phyloP scores from a whole-genome alignment of 2,329 filamentous ascomycete species.

The Stromatinia cepivora region DNA sequence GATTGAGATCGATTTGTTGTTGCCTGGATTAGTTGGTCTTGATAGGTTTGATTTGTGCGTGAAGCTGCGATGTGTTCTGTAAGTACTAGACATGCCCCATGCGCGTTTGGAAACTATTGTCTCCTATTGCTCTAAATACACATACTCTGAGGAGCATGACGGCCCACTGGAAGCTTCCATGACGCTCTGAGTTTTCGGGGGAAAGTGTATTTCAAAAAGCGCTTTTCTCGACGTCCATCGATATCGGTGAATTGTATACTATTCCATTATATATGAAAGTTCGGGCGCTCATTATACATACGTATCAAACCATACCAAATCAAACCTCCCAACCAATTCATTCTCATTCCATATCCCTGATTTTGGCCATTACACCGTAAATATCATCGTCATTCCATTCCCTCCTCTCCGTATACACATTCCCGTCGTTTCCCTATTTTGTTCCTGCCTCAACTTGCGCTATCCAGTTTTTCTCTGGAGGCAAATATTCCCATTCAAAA shows the following conservation, averaged over 20 bases:
- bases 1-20: too few species aligned
- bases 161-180: not conserved
- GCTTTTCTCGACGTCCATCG: not conserved
- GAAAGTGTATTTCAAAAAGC: not conserved
- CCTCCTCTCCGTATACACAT: not conserved
- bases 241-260: not conserved
- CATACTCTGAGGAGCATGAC: not conserved
- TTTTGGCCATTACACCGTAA: too few species aligned
- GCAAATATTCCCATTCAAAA: constrained; percentile 38
- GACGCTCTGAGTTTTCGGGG: too few species aligned
- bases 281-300: not conserved
- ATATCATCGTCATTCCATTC: not conserved
- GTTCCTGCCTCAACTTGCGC: constrained; percentile 30
- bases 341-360: not conserved
- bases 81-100: not conserved
- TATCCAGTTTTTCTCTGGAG: constrained; percentile 43
- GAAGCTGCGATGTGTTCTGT: not conserved
- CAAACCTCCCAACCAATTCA: not conserved
- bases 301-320: not conserved
- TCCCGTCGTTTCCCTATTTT: not conserved
- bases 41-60: not conserved
- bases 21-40: too few species aligned
- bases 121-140: too few species aligned
- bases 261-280: not conserved
- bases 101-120: not conserved